phyloP scores from a whole-genome alignment of 129 eudicot species.

The Flaveria bidentis region DNA sequence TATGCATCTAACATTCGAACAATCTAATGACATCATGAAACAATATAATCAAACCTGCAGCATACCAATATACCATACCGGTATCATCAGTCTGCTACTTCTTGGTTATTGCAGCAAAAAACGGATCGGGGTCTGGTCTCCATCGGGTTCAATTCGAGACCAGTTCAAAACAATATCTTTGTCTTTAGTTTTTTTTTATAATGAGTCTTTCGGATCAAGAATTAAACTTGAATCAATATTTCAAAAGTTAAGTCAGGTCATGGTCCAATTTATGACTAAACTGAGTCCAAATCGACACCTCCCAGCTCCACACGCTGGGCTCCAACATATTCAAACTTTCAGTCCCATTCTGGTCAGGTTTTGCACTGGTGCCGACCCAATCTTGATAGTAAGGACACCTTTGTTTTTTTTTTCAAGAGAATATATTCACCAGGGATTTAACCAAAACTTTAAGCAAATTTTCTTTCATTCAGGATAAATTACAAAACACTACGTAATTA shows the following conservation, averaged over 20 bases:
- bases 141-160: too few relatives aligned
- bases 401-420: background rate
- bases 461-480: conserved; percentile 1
- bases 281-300: background rate
- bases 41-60: too few relatives aligned
- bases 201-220: too few relatives aligned
- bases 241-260: background rate
- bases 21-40: too few relatives aligned
- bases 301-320: too few relatives aligned
- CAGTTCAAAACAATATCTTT: too few relatives aligned
- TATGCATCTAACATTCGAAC: too few relatives aligned
- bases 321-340: background rate
- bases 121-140: too few relatives aligned
- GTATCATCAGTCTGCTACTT: too few relatives aligned
- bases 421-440: background rate
- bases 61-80: too few relatives aligned
- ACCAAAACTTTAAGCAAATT: background rate
- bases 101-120: too few relatives aligned
- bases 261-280: background rate
- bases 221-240: background rate
- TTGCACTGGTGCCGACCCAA: background rate
- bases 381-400: background rate
- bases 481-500: conserved; percentile 28
- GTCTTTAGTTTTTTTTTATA: too few relatives aligned
- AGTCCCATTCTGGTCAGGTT: background rate